Conservation (phyloP, 2,329 filamentous ascomycete species). For the Botrytis fabae region DNA sequence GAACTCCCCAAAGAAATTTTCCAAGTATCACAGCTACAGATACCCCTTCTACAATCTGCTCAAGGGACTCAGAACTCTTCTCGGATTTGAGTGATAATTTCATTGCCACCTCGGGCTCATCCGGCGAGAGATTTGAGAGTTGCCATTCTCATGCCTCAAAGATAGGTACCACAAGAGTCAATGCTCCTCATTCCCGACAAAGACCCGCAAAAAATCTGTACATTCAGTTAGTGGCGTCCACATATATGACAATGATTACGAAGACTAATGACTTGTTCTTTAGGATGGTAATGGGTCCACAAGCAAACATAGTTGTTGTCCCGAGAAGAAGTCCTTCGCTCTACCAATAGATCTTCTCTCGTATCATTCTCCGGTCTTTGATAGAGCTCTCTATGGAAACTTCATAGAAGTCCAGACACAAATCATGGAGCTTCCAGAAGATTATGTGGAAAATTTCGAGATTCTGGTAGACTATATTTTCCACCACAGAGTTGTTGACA, state of each 20-base stretch:
- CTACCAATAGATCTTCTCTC: slow-evolving; percentile 27
- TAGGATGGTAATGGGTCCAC: slow-evolving; percentile 16
- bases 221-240: background rate
- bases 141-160: background rate
- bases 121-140: background rate
- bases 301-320: slow-evolving; percentile 26
- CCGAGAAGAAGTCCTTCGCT: slow-evolving; percentile 24
- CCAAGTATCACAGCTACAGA: background rate
- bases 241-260: background rate
- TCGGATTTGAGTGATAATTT: background rate
- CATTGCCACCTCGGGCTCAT: background rate
- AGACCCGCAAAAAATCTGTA: background rate
- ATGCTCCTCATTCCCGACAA: background rate
- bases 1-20: background rate
- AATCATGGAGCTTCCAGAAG: slow-evolving; percentile 21
- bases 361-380: slow-evolving; percentile 28
- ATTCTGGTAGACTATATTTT: background rate
- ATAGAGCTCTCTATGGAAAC: slow-evolving; percentile 25
- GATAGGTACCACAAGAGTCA: background rate
- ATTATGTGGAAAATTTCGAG: background rate
- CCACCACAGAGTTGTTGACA: background rate
- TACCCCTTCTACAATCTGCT: rapidly evolving
- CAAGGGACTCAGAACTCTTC: background rate
- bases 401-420: slow-evolving; percentile 25
- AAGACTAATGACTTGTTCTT: background rate